Percentiles rank a stretch among this genome's conserved stretches.
These are phyloP conservation scores for Physcomitrium patens DNA, from an alignment of 225 moss, liverwort and hornwort species.

Conservation along the genomic window DNA sequence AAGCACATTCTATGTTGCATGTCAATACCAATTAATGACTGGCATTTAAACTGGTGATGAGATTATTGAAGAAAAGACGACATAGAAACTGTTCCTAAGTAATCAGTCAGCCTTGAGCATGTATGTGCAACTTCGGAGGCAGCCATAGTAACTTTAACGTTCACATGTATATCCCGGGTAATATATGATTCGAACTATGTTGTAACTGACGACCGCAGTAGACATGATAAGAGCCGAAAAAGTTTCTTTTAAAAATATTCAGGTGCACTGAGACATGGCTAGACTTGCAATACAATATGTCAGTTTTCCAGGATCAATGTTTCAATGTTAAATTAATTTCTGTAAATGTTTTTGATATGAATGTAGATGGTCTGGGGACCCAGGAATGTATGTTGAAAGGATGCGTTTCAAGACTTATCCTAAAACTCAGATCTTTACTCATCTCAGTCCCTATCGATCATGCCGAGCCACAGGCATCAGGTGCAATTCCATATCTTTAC, in stretches of 20 bases:
- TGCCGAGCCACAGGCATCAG: constrained; percentile 8
- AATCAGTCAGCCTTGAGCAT: too few species aligned
- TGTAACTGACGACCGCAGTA: constrained; percentile 16
- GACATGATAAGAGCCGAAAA: constrained; percentile 1
- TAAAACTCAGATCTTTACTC: not conserved
- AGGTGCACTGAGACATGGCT: too few species aligned
- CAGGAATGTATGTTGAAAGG: constrained; percentile 37
- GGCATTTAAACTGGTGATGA: too few species aligned
- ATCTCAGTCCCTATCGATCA: constrained; percentile 3
- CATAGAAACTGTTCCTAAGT: too few species aligned
- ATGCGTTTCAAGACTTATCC: constrained; percentile 19
- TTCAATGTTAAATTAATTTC: too few species aligned
- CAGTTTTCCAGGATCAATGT: too few species aligned
- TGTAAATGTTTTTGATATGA: too few species aligned
- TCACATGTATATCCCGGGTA: not conserved
- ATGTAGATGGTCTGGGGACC: not conserved
- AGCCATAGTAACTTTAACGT: not conserved
- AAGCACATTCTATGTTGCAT: too few species aligned
- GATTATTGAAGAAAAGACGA: too few species aligned
- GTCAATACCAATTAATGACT: too few species aligned
- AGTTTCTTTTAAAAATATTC: too few species aligned
- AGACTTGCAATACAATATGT: too few species aligned
- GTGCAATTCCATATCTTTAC: constrained; percentile 9
- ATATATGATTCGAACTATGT: not conserved
- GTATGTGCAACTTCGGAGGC: not conserved